Evolutionary conservation across 2,329 filamentous ascomycete genomes (phyloP).

Genomic region (Trichoderma polysporum): DNA sequence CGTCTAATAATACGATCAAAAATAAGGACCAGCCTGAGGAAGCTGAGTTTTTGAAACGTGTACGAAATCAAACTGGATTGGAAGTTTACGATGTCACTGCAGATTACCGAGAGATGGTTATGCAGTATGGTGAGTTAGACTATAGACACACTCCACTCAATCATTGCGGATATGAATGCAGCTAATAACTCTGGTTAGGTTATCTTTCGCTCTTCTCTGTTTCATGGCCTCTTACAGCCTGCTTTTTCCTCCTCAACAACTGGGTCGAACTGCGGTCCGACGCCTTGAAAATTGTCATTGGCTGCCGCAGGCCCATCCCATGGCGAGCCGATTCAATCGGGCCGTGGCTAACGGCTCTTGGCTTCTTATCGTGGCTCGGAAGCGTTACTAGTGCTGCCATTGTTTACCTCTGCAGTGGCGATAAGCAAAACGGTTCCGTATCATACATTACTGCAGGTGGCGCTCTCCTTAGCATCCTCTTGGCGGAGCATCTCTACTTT

Average conservation of each 20-base stretch:
- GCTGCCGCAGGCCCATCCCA: conserved; percentile 85
- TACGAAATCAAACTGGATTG: conserved; percentile 79
- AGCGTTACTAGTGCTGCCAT: conserved; percentile 84
- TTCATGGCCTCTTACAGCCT: conserved; percentile 88
- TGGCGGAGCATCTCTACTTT: conserved; percentile 90
- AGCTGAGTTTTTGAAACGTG: conserved; percentile 72
- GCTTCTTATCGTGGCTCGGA: conserved; percentile 91
- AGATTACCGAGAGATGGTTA: conserved; percentile 91
- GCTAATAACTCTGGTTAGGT: conserved; percentile 47
- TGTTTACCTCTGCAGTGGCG: conserved; percentile 81
- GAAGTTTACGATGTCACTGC: conserved; percentile 84
- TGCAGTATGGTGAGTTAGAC: conserved; percentile 64
- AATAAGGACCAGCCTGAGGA: conserved; percentile 73
- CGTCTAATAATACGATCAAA: conserved; percentile 53
- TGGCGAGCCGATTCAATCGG: conserved; percentile 92
- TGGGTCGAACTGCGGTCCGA: conserved; percentile 94
- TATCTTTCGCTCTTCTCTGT: conserved; percentile 91
- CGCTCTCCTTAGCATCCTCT: conserved; percentile 75
- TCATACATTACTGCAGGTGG: conserved; percentile 76
- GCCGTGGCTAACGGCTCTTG: conserved; percentile 82
- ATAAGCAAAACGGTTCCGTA: conserved; percentile 59
- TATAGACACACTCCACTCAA: neutral
- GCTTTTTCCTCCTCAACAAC: conserved; percentile 90
- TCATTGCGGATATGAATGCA: neutral
- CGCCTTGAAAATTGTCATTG: conserved; percentile 87